Evolutionary conservation across 257 asterid species (phyloP), one percentile per base, ranked within the genome.

Genomic region (Parsonsia alboflavescens): DNA sequence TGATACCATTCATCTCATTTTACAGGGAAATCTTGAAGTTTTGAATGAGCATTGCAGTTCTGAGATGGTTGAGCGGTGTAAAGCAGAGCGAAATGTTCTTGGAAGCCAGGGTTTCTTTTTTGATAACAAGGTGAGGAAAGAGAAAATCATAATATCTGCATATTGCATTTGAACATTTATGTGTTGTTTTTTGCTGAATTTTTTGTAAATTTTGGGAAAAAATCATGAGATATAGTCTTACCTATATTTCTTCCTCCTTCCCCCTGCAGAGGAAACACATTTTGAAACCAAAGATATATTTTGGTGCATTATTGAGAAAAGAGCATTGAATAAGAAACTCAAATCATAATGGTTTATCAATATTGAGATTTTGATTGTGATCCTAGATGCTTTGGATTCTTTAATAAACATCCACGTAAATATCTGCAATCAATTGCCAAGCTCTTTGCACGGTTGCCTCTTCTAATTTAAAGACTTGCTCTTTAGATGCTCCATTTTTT

Each of bases 1-100:
- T 69, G 64, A 42, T 65, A 39, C 68, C 42, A 17, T 49, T 50
- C 54, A 36, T 73, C 45, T 19, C 75, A 49, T 39, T 79, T 57
- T 71, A 61, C 84, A 95, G 98, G 97, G 89, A 68, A 91, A 95
- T 81, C 65, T 73, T 10, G 86, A 88, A 80, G 88, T 88, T 70
- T 68, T 95, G 78, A 82, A 79, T 33, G 93, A 85, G 86, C 91
- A 92, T 78, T 95, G 99, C 84, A 84, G 89, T 86, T 78, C 91
- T 48, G 89, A 88, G 81, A 88, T 95, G 56, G 75, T 89, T 77
- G 96, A 92, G 86, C 90, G 98, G 73, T 95, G 99, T 81, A 86
- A 87, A 80, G 98, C 97, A 13, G 99, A 92, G 86, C 96, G 77
- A 39, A 83, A 82, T 52, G 96, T 92, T 80, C 91, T 76, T 71